Conservation (phyloP, 257 asterid species). For the Solanum microdontum region DNA sequence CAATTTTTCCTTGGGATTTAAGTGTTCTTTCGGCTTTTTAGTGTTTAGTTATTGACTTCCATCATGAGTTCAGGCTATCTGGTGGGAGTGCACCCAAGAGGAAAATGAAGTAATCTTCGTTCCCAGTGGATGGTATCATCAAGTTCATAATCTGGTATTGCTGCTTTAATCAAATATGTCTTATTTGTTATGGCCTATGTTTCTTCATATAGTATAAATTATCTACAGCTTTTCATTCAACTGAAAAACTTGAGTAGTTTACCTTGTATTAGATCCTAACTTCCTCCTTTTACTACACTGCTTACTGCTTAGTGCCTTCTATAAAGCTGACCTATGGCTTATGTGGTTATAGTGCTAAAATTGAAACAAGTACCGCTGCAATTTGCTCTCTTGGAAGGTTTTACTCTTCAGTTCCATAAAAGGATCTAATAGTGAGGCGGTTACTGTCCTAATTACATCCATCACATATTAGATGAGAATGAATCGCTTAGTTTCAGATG, state of each 20-base stretch:
- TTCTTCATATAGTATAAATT: background rate
- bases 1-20: background rate
- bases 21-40: background rate
- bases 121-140: conserved; percentile 99
- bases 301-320: background rate
- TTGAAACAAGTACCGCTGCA: background rate
- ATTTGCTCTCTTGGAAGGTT: background rate
- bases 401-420: background rate
- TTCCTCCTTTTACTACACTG: background rate
- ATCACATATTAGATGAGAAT: background rate
- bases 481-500: background rate
- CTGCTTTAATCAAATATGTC: background rate
- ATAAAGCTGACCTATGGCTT: background rate
- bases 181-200: background rate
- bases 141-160: conserved; percentile 87
- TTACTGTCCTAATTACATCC: background rate
- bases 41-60: background rate
- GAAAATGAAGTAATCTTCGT: conserved; percentile 76
- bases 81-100: conserved; percentile 91
- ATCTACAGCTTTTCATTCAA: background rate
- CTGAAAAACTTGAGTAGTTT: background rate
- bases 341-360: background rate
- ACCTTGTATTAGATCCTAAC: background rate
- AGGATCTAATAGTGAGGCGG: background rate
- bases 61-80: conserved; percentile 43